Base-by-base conservation (phyloP, 768 basidiomycete species). In the Lepiota brunneoincarnata region DNA sequence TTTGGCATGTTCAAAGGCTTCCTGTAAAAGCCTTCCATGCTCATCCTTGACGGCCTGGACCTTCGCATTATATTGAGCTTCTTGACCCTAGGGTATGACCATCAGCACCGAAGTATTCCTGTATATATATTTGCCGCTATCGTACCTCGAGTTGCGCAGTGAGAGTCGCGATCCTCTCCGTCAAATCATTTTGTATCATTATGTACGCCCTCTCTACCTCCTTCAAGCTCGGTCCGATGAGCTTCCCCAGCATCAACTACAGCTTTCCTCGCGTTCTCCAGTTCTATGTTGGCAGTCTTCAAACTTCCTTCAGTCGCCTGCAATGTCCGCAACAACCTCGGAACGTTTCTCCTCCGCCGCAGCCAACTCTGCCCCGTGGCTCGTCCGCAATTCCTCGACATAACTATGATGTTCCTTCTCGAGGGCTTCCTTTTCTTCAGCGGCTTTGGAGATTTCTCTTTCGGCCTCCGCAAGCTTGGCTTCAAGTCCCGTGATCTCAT, bases 1-100 rank as follows among this genome's bases (percentile, higher is more conserved):
- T 81, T 91, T 92, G 15, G 90, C 89, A 42, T 80, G 83, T 55
- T 87, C 80, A 65, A 91, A 91, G 3, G 85, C 87, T 53, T 89
- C 82, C 58, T 84, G 72, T 15, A 91, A 70, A 39, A 83, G 74
- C 46, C 71, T 69, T 12, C 76, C 75, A 57, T 90, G 86, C 59
- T 91, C 86, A 15, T 72, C 77, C 61, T 84, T 84, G 37, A 89
- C 81, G 14, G 63, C 77, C 11, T 84, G 81, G 21, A 92, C 79
- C 67, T 85, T 87, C 6, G 75, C 74, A 63, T 77, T 73, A 64
- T 91, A 91, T 46, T 83, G 75, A 18, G 79, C 70, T 64, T 90
- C 87, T 74, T 91, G 83, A 45, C 74, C 73, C 91, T 92, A 61
- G 36, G 37, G 35, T 39, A 10, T 21, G 15, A 47, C 35, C n/a